Base-by-base conservation (phyloP, 768 basidiomycete species). In the Tricholoma terreum region DNA sequence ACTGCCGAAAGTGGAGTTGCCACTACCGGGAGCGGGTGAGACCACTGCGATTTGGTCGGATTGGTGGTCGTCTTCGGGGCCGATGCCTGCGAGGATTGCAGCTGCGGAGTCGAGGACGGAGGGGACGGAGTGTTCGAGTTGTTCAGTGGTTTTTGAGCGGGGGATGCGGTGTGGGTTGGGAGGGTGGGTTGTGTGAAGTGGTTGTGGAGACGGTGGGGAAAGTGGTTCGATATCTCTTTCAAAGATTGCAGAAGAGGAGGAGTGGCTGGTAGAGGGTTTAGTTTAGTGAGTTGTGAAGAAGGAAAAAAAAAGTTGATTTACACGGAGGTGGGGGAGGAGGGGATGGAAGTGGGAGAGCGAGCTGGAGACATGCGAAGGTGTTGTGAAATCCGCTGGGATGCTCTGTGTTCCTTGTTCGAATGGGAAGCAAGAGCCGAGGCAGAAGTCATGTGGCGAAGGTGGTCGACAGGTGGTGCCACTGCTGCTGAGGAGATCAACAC, bases 161-260 rank as follows among this genome's bases (percentile, higher is more conserved):
- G 90, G 82, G 51, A 84, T 87, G 27, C 86, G 82, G 67, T 91
- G 90, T 0, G 90, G 89, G 65, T 90, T 86, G 24, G 63, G 67
- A 1, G 71, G 77, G 55, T 73, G 71, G 54, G 67, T 67, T 46
- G 61, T 58, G 54, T 59, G 58, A 33, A 21, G 38, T 53, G 67
- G 69, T 57, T n/a, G 54, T 1, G 79, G 72, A 21, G 71, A 70
- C 50, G 72, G 69, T 62, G 77, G 76, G 63, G 69, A 74, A 64
- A 72, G 70, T 51, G 86, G 86, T 62, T 94, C 92, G 61, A 95
- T 92, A 69, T 95, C 92, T 34, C 92, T 84, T 72, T 95, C 92
- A 58, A 95, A 95, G 56, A 94, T 95, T 35, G 92, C 92, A 0
- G 91, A 93, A 0, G 90, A 90, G 0, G 90, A 90, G 0, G 90